Conservation (phyloP, 495 filamentous ascomycete genomes). For the Neurospora sp. region DNA sequence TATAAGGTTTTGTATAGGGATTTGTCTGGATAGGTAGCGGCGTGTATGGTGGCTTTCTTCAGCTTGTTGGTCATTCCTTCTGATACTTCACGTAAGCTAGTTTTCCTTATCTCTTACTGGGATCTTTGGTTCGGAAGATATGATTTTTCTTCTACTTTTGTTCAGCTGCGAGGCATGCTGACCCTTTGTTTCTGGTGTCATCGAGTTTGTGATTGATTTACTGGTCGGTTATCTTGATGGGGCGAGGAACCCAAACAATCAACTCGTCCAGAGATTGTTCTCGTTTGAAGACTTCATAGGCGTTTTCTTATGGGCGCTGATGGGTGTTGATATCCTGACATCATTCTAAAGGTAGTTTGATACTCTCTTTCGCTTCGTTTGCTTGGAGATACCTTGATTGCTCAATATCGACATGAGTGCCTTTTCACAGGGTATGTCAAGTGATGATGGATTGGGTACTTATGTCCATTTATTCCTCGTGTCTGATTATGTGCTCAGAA, state of each 20-base stretch:
- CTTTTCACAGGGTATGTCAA: background rate
- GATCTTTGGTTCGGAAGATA: background rate
- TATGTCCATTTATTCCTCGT: background rate
- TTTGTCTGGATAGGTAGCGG: background rate
- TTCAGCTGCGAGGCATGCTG: background rate
- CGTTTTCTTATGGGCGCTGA: background rate
- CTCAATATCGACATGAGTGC: background rate
- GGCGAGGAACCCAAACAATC: background rate
- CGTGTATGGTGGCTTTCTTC: background rate
- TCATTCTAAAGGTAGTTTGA: background rate
- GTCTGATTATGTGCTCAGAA: background rate
- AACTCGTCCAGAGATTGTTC: background rate
- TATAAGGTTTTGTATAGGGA: background rate
- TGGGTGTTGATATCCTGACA: background rate
- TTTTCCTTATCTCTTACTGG: background rate
- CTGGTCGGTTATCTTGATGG: background rate
- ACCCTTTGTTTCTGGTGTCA: background rate
- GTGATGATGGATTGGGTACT: background rate
- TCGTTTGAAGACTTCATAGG: background rate
- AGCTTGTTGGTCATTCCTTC: background rate
- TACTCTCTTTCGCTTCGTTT: background rate
- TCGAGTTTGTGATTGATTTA: background rate
- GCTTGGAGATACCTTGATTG: background rate
- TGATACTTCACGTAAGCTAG: background rate
- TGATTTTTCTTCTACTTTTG: background rate